These are phyloP conservation scores for Ceratocystis diversiconidia DNA, from an alignment of 2,329 filamentous ascomycete genomes.

Conservation along the genomic window DNA sequence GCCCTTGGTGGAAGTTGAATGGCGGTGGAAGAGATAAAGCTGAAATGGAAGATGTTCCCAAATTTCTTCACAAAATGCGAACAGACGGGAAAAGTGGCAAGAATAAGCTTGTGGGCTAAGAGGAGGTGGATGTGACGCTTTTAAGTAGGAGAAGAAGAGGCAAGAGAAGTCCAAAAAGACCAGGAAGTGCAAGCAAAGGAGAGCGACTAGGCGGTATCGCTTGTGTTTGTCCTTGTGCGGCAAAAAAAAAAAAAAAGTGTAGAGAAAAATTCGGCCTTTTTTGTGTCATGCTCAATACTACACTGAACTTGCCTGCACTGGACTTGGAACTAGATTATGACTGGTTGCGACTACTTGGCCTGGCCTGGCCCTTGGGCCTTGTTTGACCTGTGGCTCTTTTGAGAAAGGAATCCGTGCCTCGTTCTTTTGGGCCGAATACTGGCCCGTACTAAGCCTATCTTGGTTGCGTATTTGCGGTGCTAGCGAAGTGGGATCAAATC, in stretches of 20 bases:
- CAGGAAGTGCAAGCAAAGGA: background rate
- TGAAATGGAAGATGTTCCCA: background rate
- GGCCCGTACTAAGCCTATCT: constrained; percentile 5
- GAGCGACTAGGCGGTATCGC: background rate
- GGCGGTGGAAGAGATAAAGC: background rate
- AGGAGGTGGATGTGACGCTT: background rate
- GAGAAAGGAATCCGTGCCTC: background rate
- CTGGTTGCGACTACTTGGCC: background rate
- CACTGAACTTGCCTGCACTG: background rate
- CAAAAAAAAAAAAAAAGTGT: background rate
- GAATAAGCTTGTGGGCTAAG: background rate
- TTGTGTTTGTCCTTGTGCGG: background rate
- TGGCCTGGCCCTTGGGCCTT: background rate
- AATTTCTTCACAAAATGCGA: background rate
- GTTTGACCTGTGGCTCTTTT: background rate
- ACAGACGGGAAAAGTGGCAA: background rate
- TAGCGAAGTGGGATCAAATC: background rate
- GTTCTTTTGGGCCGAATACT: constrained; percentile 1
- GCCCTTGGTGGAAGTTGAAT: background rate
- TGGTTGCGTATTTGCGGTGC: background rate
- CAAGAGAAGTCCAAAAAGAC: background rate
- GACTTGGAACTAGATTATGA: no score
- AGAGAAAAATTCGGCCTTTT: background rate
- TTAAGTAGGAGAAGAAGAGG: background rate
- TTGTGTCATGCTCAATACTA: background rate